Evolutionary conservation across 768 basidiomycete genomes (phyloP), one percentile per base, ranked within the genome.

Genomic region (Boletellus emodensis): DNA sequence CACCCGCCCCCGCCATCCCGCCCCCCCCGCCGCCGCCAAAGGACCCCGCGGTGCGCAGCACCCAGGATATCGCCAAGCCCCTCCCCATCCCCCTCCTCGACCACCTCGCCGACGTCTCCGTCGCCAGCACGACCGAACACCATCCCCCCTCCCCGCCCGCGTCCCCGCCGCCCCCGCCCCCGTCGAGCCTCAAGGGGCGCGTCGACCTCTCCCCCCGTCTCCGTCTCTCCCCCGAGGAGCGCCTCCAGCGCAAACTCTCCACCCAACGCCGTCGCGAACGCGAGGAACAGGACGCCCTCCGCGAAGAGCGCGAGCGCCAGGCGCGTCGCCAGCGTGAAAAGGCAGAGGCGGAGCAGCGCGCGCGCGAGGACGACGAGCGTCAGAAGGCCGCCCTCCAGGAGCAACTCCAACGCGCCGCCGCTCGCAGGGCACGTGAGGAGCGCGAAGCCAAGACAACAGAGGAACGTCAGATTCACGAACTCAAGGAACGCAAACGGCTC

Each of bases 301-400:
- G 60, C 49, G 75, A 77, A 53, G 82, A 84, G 56, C 68, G 61
- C 33, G 66, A 71, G 52, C 64, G 72, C 44, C 75, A 77, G 54
- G 68, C 68, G 1, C 61, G 61, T 35, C 51, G n/a, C 1, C 24
- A 14, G 5, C 61, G 55, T 24, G 61, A 61, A 15, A 60, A 57
- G 10, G 48, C 40, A 48, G 61, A 63, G 22, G 41, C 52, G 3
- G 55, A 61, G 22, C 61, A 52, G 41, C 22, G 30, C 0, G 67
- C 64, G 17, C 68, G 71, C 60, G 80, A 79, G 54, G 74, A 78
- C 40, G 72, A 73, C 41, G 55, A 70, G 17, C 49, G 65, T 58
- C 66, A 67, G 48, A 71, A 72, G 54, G 74, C 76, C 40, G 56
- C 65, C 48, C 72, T 79, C 53, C 73, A 76, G 34, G 77, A 80